Conservation (phyloP, 257 asterid species). For the Dorcoceras hygrometricum region DNA sequence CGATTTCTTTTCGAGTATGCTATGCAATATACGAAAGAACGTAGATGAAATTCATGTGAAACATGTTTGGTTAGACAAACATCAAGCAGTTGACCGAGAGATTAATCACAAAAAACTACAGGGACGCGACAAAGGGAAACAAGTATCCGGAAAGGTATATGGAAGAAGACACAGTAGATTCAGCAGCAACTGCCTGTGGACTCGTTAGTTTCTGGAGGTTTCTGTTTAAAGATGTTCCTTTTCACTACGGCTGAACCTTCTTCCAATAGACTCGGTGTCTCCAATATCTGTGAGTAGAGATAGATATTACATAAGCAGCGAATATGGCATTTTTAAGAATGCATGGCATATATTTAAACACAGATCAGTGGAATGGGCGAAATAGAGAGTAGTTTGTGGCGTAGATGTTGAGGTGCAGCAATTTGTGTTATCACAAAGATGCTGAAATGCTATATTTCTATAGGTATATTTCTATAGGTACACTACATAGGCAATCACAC, state of each 20-base stretch:
- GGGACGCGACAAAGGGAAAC: conserved; percentile 1
- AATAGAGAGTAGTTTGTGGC: background rate
- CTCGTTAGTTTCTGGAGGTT: conserved; percentile 67
- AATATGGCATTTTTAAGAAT: too few relatives aligned
- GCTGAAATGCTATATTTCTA: too few relatives aligned
- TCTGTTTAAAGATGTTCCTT: conserved; percentile 91
- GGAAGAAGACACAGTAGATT: conserved; percentile 18
- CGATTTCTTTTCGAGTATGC: background rate
- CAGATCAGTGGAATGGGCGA: background rate
- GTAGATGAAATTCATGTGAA: conserved; percentile 14
- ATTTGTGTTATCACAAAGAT: background rate
- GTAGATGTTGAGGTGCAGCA: background rate
- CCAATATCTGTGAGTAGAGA: conserved; percentile 59
- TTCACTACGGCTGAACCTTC: conserved; percentile 74
- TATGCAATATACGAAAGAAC: background rate
- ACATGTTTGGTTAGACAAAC: conserved; percentile 16
- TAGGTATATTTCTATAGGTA: background rate
- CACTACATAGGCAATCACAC: too few relatives aligned
- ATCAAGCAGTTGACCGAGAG: conserved; percentile 1
- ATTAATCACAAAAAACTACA: conserved; percentile 21
- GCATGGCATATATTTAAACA: background rate
- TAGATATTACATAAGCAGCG: conserved; percentile 1
- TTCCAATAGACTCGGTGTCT: conserved; percentile 79
- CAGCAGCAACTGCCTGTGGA: conserved; percentile 84
- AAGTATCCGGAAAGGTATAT: conserved; percentile 24